A percentile compares a stretch with the other conserved stretches of the same genome.
phyloP scores from a whole-genome alignment of 495 filamentous ascomycete genomes.

The Trichoderma reesei region DNA sequence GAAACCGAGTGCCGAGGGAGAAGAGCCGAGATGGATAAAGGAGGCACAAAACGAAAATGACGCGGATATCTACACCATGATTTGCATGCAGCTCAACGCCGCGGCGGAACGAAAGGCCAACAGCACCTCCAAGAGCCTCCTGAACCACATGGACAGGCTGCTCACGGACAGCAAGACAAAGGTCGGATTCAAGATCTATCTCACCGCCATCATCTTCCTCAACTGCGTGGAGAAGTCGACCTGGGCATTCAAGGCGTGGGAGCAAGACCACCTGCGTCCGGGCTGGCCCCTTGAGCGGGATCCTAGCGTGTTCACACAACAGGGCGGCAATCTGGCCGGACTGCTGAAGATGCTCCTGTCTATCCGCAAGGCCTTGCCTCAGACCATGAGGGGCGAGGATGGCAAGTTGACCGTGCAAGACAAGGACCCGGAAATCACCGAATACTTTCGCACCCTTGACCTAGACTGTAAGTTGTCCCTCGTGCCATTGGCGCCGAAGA shows the following conservation, averaged over 20 bases:
- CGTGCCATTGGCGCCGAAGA: background rate
- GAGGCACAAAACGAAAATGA: constrained; percentile 32
- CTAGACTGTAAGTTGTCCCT: constrained; percentile 44
- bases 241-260: constrained; percentile 70
- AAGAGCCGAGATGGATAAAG: constrained; percentile 26
- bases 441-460: constrained; percentile 54
- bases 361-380: constrained; percentile 62
- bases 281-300: constrained; percentile 65
- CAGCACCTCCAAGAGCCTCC: constrained; percentile 52
- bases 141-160: constrained; percentile 67
- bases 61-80: constrained; percentile 28
- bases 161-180: constrained; percentile 63
- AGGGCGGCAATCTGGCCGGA: constrained; percentile 63
- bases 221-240: constrained; percentile 77
- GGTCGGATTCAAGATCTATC: constrained; percentile 61
- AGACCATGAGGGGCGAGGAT: constrained; percentile 42
- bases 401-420: constrained; percentile 46
- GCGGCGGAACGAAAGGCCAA: constrained; percentile 65
- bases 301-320: constrained; percentile 52
- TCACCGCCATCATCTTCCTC: constrained; percentile 62
- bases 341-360: constrained; percentile 64
- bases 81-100: constrained; percentile 62
- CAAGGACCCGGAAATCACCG: constrained; percentile 38
- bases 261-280: constrained; percentile 45
- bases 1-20: constrained; percentile 22